Evolutionary conservation across 257 asterid species (phyloP), one percentile per base, ranked within the genome.

Genomic region (Orobanche coerulescens): DNA sequence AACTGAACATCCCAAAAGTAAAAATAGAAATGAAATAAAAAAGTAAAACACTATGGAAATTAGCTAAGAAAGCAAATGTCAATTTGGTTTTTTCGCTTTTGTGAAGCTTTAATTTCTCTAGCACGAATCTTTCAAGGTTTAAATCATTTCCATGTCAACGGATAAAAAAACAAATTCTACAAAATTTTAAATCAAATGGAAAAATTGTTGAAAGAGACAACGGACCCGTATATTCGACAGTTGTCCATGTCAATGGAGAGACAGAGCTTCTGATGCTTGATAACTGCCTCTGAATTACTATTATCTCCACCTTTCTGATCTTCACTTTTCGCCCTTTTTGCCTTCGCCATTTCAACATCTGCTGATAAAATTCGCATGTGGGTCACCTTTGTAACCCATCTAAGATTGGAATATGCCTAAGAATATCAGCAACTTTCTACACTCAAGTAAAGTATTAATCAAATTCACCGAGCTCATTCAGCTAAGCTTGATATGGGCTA

Each of bases 221-320:
- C 36, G 30, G 1, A 93, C 99, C 99, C 99, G 59, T 84, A 86
- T 56, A 93, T 79, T 63, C 87, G 88, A 20, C 86, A 92, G 62
- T 81, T 82, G 48, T 89, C 94, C 88, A 89, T 82, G 78, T 93
- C 99, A 50, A 93, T 86, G 30, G 97, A 83, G 16, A 93, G 76
- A 59, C 95, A 86, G 33, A 93, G 90, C 85, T 89, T 93, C 84
- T 93, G 99, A 71, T 93, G 97, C 78, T 85, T 86, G 66, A 93
- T 91, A 19, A 93, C 86, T 13, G 97, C 96, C 60, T 89, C 95
- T 5, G 99, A 76, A 73, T 84, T 84, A 64, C 72, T 68, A 46
- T 66, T 76, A 18, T 82, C 79, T 48, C 80, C 91, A 19, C 83
- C 86, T 75, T 80, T 84, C 73, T 89, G 98, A 62, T 93, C 99